These are phyloP conservation scores for Pezicula radicicola DNA, from an alignment of 2,329 filamentous ascomycete species.

Conservation along the genomic window DNA sequence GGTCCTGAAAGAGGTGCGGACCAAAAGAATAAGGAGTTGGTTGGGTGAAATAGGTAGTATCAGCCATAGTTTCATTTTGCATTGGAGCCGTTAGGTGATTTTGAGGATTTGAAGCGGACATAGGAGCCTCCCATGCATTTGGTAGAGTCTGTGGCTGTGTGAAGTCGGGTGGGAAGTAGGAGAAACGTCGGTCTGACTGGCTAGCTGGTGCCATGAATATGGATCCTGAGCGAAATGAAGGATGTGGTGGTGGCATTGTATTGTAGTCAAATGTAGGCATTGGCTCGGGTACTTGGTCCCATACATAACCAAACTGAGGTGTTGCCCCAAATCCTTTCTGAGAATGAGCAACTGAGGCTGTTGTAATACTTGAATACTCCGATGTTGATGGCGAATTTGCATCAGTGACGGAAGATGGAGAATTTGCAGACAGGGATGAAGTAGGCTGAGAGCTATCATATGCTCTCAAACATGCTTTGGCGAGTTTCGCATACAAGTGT, in stretches of 20 bases:
- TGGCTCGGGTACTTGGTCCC: slow-evolving; percentile 53
- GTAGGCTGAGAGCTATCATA: slow-evolving; percentile 61
- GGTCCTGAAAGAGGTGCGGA: slow-evolving; percentile 32
- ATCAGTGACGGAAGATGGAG: slow-evolving; percentile 35
- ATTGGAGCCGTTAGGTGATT: slow-evolving; percentile 8
- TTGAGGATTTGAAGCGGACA: slow-evolving; percentile 7
- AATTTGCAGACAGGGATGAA: slow-evolving; percentile 42
- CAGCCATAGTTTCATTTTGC: slow-evolving; percentile 14
- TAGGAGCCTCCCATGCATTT: slow-evolving; percentile 23
- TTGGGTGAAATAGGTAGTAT: slow-evolving; percentile 26
- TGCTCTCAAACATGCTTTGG: slow-evolving; percentile 81
- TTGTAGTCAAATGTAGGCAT: slow-evolving; percentile 20
- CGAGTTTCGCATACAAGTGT: slow-evolving; percentile 82
- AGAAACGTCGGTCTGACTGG: slow-evolving; percentile 54
- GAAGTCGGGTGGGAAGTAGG: slow-evolving; percentile 60
- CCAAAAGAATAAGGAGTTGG: slow-evolving; percentile 23
- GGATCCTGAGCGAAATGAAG: slow-evolving; percentile 64
- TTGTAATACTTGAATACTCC: slow-evolving; percentile 35
- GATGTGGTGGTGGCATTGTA: slow-evolving; percentile 17
- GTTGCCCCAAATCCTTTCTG: slow-evolving; percentile 32
- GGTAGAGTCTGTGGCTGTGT: slow-evolving; percentile 24
- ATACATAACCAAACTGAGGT: slow-evolving; percentile 57
- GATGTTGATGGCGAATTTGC: slow-evolving; percentile 44
- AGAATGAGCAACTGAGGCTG: slow-evolving; percentile 34
- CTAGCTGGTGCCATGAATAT: slow-evolving; percentile 60